Conservation (phyloP, 768 basidiomycete species). For the Tephrocybe sp. region DNA sequence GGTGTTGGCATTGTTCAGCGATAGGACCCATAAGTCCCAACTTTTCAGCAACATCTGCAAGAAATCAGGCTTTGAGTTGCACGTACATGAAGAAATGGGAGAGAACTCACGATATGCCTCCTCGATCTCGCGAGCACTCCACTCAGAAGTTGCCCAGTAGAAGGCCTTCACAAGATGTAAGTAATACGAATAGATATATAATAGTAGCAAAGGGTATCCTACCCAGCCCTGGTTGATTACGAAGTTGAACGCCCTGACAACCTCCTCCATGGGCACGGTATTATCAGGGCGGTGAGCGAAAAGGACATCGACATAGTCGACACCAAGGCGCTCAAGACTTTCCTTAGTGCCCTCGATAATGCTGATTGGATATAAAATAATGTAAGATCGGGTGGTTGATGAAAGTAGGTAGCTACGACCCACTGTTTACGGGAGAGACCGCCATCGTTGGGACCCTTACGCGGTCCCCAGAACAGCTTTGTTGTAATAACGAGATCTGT, state of each 20-base stretch:
- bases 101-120: conserved; percentile 46
- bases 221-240: conserved; percentile 74
- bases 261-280: conserved; percentile 69
- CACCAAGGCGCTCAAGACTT: conserved; percentile 60
- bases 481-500: conserved; percentile 76
- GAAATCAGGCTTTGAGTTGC: neutral
- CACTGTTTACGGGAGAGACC: conserved; percentile 62
- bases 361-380: conserved; percentile 26
- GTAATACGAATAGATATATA: conserved; percentile 8
- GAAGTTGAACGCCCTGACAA: conserved; percentile 78
- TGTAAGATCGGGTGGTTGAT: neutral
- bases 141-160: conserved; percentile 74
- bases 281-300: conserved; percentile 69
- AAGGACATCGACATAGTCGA: conserved; percentile 74
- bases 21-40: conserved; percentile 68
- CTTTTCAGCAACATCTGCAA: conserved; percentile 60
- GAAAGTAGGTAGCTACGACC: conserved; percentile 21
- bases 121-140: conserved; percentile 61
- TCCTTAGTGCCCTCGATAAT: conserved; percentile 75
- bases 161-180: conserved; percentile 38
- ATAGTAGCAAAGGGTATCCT: neutral
- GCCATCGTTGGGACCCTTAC: conserved; percentile 53
- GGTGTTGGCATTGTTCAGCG: conserved; percentile 75
- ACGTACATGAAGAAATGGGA: neutral
- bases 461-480: conserved; percentile 75